Conservation (phyloP, 2,329 filamentous ascomycete genomes). For the Aspergillus sp. region DNA sequence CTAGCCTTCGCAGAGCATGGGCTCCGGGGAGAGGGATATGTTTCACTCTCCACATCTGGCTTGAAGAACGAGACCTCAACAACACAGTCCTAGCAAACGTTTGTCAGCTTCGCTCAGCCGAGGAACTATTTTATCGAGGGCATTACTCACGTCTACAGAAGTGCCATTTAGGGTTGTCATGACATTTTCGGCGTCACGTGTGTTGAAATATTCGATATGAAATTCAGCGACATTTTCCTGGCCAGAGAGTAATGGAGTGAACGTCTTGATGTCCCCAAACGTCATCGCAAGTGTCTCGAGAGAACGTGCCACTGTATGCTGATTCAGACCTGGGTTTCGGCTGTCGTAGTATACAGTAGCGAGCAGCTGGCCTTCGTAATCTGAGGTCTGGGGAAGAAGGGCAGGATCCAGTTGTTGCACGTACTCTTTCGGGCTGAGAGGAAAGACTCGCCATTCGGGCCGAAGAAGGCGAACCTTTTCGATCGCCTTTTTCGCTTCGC, state of each 20-base stretch:
- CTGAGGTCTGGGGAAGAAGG: conserved; percentile 36
- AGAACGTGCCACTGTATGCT: conserved; percentile 53
- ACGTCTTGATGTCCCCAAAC: conserved; percentile 45
- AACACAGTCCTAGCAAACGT: conserved; percentile 32
- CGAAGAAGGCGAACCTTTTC: conserved; percentile 51
- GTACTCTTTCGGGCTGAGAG: conserved; percentile 53
- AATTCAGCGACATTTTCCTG: conserved; percentile 41
- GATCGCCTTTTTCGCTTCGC: conserved; percentile 60
- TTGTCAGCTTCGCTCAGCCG: neutral
- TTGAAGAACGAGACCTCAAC: conserved; percentile 36
- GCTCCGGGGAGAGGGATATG: conserved; percentile 19
- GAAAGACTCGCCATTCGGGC: conserved; percentile 54
- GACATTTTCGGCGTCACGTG: conserved; percentile 40
- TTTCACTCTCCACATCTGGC: conserved; percentile 33
- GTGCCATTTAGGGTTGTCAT: conserved; percentile 41
- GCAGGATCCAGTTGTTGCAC: conserved; percentile 40
- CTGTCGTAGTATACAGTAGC: conserved; percentile 53
- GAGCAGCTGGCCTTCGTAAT: conserved; percentile 61
- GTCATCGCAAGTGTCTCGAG: conserved; percentile 42
- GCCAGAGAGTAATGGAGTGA: conserved; percentile 33
- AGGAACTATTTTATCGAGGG: neutral
- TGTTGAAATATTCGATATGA: conserved; percentile 47
- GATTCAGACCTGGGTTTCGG: conserved; percentile 32
- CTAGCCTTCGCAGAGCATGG: conserved; percentile 25
- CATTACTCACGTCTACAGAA: conserved; percentile 38